A percentile compares a stretch with the other conserved stretches of the same genome.
phyloP scores from a whole-genome alignment of 306 rosid genomes.

The Astragalus glycyphyllos region DNA sequence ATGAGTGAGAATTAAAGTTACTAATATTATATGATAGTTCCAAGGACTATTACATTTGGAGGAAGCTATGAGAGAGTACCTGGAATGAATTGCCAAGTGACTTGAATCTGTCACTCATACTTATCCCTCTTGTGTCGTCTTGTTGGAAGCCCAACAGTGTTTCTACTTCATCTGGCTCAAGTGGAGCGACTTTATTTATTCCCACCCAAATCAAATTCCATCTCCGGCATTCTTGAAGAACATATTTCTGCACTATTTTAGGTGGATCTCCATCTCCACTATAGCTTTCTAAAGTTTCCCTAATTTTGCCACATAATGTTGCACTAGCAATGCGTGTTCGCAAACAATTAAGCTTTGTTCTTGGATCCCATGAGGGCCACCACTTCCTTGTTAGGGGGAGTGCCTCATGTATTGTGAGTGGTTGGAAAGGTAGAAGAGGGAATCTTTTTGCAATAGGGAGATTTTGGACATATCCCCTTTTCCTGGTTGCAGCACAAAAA shows the following conservation, averaged over 20 bases:
- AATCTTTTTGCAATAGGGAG: constrained; percentile 76
- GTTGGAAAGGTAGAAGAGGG: constrained; percentile 88
- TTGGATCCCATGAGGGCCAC: constrained; percentile 99
- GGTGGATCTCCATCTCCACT: no score
- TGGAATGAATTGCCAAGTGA: constrained; percentile 98
- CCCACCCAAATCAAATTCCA: no score
- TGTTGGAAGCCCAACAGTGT: constrained; percentile 90
- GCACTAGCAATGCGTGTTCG: no score
- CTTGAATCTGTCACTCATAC: constrained; percentile 86
- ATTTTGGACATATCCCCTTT: constrained; percentile 91
- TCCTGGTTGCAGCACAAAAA: constrained; percentile 91
- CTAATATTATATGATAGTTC: no score
- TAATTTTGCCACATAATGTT: no score
- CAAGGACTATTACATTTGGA: not conserved
- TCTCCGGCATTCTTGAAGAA: no score
- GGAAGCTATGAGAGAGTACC: constrained; percentile 47
- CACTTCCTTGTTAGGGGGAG: constrained; percentile 82
- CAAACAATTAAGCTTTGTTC: no score
- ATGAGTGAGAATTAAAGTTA: no score
- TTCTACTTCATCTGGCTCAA: no score
- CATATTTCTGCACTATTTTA: no score
- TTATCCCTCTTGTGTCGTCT: constrained; percentile 95
- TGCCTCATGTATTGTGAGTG: constrained; percentile 77
- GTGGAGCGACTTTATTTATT: no score
- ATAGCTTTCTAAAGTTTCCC: no score